Evolutionary conservation across 768 basidiomycete species (phyloP).

Genomic region (Trametes cubensis): DNA sequence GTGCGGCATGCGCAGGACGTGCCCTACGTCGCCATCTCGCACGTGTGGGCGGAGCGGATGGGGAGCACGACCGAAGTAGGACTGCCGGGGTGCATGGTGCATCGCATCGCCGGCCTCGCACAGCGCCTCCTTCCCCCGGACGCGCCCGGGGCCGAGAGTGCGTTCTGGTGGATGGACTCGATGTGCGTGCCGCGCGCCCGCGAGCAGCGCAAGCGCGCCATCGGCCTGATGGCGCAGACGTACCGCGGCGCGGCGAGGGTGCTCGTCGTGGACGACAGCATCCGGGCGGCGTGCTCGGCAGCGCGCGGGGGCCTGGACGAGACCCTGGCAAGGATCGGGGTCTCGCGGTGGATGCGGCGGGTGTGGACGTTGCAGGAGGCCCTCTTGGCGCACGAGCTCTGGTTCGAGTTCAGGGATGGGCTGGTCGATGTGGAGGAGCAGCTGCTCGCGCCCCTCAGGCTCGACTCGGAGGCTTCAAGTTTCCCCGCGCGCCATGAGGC

Average conservation of each 20-base stretch:
- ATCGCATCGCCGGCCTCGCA: neutral
- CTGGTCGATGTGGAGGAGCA: neutral
- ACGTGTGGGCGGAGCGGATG: slow-evolving; percentile 11
- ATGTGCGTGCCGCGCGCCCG: slow-evolving; percentile 16
- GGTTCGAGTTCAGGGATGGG: slow-evolving; percentile 1
- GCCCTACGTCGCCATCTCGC: slow-evolving; percentile 3
- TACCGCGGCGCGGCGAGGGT: slow-evolving; percentile 17
- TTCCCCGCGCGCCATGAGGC: neutral
- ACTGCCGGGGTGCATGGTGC: slow-evolving; percentile 16
- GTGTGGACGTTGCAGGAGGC: slow-evolving; percentile 12
- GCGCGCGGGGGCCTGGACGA: neutral
- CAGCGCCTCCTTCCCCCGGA: slow-evolving; percentile 6
- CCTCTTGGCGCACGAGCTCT: slow-evolving; percentile 1
- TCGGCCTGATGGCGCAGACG: slow-evolving; percentile 21
- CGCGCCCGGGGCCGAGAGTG: neutral
- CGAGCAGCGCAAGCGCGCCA: slow-evolving; percentile 12
- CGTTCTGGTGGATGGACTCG: slow-evolving; percentile 21
- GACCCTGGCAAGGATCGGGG: neutral
- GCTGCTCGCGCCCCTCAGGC: neutral
- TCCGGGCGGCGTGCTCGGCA: slow-evolving; percentile 12
- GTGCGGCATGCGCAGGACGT: neutral
- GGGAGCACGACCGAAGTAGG: slow-evolving; percentile 23
- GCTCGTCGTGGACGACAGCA: slow-evolving; percentile 16
- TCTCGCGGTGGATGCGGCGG: slow-evolving; percentile 8
- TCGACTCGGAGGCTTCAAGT: neutral